A percentile compares a stretch with the other conserved stretches of the same genome.
phyloP scores from a whole-genome alignment of 441 rosid genomes.

The Euphorbia schlechtendalii region DNA sequence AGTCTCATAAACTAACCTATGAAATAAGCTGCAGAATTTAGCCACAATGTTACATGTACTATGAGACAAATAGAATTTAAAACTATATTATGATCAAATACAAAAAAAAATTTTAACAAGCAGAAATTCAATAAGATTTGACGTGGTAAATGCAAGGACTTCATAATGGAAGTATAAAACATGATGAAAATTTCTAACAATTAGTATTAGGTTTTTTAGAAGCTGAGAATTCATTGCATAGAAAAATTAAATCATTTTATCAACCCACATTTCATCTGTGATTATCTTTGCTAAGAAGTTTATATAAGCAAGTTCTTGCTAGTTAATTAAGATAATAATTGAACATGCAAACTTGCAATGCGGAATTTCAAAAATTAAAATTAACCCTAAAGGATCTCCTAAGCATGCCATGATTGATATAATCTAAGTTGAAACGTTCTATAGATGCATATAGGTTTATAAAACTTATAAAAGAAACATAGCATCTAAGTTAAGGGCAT shows the following conservation, averaged over 20 bases:
- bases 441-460: no score
- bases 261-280: neutral
- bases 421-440: no score
- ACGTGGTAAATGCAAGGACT: neutral
- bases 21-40: neutral
- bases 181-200: neutral
- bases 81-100: neutral
- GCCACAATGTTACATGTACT: neutral
- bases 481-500: no score
- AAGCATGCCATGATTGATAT: no score
- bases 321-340: no score
- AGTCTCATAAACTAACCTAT: neutral
- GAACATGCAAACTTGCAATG: no score
- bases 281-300: neutral
- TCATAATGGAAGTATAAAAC: neutral
- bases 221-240: no score
- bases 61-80: no score
- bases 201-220: neutral
- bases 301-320: neutral
- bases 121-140: neutral
- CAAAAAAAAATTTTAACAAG: neutral
- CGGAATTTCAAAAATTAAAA: no score
- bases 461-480: no score
- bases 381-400: no score
- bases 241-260: no score